These are phyloP conservation scores for Suhomyces terraborum DNA, from an alignment of 1,139 yeast species.

Conservation along the genomic window DNA sequence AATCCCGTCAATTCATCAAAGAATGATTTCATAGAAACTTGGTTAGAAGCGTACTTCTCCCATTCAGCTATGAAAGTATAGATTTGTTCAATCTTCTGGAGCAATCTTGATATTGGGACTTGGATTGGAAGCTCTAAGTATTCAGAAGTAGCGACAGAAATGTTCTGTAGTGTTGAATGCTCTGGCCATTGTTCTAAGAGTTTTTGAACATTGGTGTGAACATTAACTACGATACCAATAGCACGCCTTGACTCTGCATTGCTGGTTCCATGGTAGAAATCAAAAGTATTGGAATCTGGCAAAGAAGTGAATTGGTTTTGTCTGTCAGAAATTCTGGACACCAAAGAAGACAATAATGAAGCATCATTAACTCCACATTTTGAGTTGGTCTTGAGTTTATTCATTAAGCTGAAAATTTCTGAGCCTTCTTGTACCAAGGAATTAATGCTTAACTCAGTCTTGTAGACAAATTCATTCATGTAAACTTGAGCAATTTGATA, in stretches of 20 bases:
- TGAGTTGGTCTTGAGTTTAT: constrained; percentile 24
- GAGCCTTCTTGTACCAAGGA: constrained; percentile 48
- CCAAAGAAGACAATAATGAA: constrained; percentile 43
- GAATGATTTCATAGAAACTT: constrained; percentile 61
- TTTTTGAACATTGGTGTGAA: constrained; percentile 50
- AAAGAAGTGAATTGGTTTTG: constrained; percentile 22
- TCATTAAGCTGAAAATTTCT: constrained; percentile 25
- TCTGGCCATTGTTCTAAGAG: constrained; percentile 86
- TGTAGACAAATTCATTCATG: constrained; percentile 28
- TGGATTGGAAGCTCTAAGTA: constrained; percentile 60
- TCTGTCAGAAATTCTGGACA: constrained; percentile 39
- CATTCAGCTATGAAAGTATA: constrained; percentile 83
- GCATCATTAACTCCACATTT: constrained; percentile 29
- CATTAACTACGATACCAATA: constrained; percentile 48
- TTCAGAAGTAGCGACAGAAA: constrained; percentile 67
- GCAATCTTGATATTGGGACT: constrained; percentile 74
- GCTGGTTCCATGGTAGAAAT: constrained; percentile 72
- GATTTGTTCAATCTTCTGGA: constrained; percentile 85
- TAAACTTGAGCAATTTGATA: constrained; percentile 33
- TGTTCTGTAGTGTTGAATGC: constrained; percentile 80
- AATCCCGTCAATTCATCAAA: constrained; percentile 62
- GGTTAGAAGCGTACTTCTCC: constrained; percentile 88
- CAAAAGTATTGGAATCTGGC: constrained; percentile 31
- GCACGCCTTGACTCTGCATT: constrained; percentile 64
- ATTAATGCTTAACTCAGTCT: constrained; percentile 20